Conservation (phyloP, 1,284 basidiomycete species). For the Cryptococcus hybrid region DNA sequence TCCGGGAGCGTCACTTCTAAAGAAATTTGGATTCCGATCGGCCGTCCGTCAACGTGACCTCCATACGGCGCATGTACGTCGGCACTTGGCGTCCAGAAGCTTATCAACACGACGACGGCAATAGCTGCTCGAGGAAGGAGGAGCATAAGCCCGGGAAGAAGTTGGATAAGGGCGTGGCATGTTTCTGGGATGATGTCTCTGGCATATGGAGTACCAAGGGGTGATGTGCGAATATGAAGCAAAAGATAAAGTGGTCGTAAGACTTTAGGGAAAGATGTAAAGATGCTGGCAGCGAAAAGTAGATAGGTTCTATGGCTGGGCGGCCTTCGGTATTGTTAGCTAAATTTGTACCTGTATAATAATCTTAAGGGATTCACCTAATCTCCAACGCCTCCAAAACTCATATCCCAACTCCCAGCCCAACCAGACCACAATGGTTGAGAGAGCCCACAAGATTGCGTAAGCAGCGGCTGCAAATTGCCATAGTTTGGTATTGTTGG, state of each 20-base stretch:
- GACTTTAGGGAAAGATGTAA: slow-evolving; percentile 70
- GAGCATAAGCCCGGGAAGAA: slow-evolving; percentile 68
- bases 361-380: slow-evolving; percentile 60
- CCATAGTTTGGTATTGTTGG: slow-evolving; percentile 23
- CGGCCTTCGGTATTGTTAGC: slow-evolving; percentile 57
- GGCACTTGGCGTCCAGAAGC: slow-evolving; percentile 58
- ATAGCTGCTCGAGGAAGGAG: slow-evolving; percentile 75
- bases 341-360: neutral
- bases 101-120: slow-evolving; percentile 64
- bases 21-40: slow-evolving; percentile 67
- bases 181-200: slow-evolving; percentile 61
- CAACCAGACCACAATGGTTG: slow-evolving; percentile 71
- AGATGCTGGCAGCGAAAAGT: slow-evolving; percentile 72
- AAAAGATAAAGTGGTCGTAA: slow-evolving; percentile 79
- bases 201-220: slow-evolving; percentile 52
- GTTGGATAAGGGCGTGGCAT: slow-evolving; percentile 74
- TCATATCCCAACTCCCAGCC: slow-evolving; percentile 76
- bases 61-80: slow-evolving; percentile 52
- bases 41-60: slow-evolving; percentile 6
- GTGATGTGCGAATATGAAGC: slow-evolving; percentile 66
- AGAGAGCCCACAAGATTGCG: slow-evolving; percentile 69
- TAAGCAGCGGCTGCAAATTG: slow-evolving; percentile 32
- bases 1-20: slow-evolving; percentile 58
- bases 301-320: slow-evolving; percentile 73
- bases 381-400: slow-evolving; percentile 74